Base-by-base conservation (phyloP, 2,329 filamentous ascomycete genomes). In the Alternaria dauci region DNA sequence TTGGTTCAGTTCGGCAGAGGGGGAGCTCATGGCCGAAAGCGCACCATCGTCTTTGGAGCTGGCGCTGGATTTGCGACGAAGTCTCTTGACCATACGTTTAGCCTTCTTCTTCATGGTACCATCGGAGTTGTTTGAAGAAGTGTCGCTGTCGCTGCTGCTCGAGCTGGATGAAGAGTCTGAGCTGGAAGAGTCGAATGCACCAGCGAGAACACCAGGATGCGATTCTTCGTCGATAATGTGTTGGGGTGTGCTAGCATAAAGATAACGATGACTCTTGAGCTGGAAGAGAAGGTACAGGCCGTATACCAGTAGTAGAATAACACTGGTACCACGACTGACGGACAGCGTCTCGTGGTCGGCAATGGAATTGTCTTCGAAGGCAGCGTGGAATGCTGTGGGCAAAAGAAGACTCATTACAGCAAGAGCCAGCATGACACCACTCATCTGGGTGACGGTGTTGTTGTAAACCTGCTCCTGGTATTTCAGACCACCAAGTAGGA, bases 381-480 rank as follows among this genome's bases (percentile, higher is more conserved):
- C 95, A 16, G 93, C 92, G 74, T 97, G 93, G 77, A 97, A 97
- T 5, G 94, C 94, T 34, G 94, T 97, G 84, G 94, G 93, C 12
- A 97, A 81, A 26, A 97, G 86, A 23, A 97, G 83, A 82, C 93
- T 97, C 80, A 92, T 94, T 62, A 96, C 94, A 74, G 91, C 94
- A 78, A 97, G 80, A 82, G 92, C 96, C 69, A 97, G 86, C 70
- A 97, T 84, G 81, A 93, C 96, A 52, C 94, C 94, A 76, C 93
- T 97, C 92, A 97, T 97, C 77, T 97, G 93, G 1, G 93, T 97
- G 59, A 97, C 92, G 23, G 92, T 97, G 80, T 89, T 95, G 81
- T 97, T 97, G 81, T 97, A 97, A 64, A 97, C 89, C 83, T 97
- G 94, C 81, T 97, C 94, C 76, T 91, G 90, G 78, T 88, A 97